Evolutionary conservation across 1,139 yeast species (phyloP).

Genomic region (Saccharomyces hybrid): DNA sequence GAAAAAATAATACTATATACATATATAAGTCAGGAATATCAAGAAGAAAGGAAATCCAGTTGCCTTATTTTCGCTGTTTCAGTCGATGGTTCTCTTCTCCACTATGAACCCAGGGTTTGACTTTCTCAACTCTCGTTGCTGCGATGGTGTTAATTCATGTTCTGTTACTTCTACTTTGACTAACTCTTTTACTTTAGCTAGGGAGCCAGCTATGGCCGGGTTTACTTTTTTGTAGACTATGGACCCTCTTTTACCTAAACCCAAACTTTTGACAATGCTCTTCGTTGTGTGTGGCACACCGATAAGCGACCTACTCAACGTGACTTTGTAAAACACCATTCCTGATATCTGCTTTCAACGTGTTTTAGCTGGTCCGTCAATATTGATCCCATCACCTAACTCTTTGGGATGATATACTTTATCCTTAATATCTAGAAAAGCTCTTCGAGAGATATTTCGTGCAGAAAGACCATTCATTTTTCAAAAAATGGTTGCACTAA

Average conservation of each 20-base stretch:
- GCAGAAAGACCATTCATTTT: background rate
- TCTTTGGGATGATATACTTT: background rate
- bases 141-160: constrained; percentile 39
- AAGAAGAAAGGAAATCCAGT: background rate
- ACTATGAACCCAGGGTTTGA: constrained; percentile 53
- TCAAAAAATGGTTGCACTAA: background rate
- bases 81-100: constrained; percentile 30
- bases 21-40: background rate
- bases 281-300: constrained; percentile 71
- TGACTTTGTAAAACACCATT: constrained; percentile 56
- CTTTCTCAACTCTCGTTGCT: constrained; percentile 52
- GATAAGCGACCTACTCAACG: constrained; percentile 74
- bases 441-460: background rate
- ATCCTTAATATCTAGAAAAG: background rate
- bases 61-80: background rate
- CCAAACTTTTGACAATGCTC: constrained; percentile 62
- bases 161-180: constrained; percentile 78
- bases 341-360: background rate
- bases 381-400: too few species aligned
- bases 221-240: constrained; percentile 66
- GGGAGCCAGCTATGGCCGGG: constrained; percentile 78
- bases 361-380: background rate
- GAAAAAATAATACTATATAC: background rate
- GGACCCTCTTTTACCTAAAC: constrained; percentile 68
- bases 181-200: constrained; percentile 77